These are phyloP conservation scores for Eutrema japonicum DNA, from an alignment of 345 rosid species.

Conservation along the genomic window DNA sequence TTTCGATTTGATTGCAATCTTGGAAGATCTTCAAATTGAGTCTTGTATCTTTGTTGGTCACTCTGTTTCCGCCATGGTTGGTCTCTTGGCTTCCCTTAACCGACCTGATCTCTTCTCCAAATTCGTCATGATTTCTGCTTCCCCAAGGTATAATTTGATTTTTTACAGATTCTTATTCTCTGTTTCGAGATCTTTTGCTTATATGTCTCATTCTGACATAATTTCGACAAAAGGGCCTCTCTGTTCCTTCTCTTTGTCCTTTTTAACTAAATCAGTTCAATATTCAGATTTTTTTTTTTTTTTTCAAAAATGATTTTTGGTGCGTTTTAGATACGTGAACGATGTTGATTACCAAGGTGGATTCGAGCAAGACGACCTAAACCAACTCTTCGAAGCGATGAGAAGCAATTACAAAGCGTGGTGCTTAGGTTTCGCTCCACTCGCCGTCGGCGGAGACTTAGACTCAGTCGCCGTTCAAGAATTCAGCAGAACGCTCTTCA, in stretches of 20 bases:
- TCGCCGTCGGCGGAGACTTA: conserved; percentile 85
- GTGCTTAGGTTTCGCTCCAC: conserved; percentile 91
- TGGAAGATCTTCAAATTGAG: conserved; percentile 63
- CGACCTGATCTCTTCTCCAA: conserved; percentile 86
- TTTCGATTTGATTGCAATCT: conserved; percentile 75
- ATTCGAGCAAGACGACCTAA: conserved; percentile 79
- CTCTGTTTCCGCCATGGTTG: conserved; percentile 86
- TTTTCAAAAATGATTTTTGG: neutral
- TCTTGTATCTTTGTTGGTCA: conserved; percentile 80
- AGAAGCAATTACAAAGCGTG: conserved; percentile 77
- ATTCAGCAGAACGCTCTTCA: conserved; percentile 90
- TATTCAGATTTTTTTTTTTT: no score
- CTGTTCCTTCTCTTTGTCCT: neutral
- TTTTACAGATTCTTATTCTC: neutral
- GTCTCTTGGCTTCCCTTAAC: conserved; percentile 75
- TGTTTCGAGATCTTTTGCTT: neutral
- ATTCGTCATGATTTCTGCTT: conserved; percentile 67
- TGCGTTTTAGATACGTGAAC: conserved; percentile 58
- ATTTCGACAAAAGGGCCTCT: neutral
- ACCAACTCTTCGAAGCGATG: conserved; percentile 84
- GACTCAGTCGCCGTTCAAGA: conserved; percentile 90
- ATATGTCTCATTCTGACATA: conserved; percentile 1
- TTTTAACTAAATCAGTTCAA: neutral
- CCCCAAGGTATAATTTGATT: conserved; percentile 65
- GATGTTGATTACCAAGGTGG: conserved; percentile 86